phyloP scores from a whole-genome alignment of 345 rosid genomes.

The Corchorus olitorius region DNA sequence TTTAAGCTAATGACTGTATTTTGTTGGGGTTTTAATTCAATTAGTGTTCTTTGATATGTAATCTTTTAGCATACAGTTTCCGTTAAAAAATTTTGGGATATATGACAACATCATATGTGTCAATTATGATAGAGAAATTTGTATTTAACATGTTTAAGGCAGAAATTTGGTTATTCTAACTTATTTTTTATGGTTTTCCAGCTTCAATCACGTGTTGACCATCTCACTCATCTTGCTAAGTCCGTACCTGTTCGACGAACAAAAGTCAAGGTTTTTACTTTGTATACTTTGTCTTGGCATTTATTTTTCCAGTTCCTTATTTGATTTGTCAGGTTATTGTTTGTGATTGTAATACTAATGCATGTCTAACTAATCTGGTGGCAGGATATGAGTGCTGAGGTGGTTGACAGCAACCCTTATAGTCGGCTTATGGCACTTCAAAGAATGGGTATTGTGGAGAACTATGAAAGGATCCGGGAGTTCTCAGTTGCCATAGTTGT shows the following conservation, averaged over 20 bases:
- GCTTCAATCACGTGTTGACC: constrained; percentile 63
- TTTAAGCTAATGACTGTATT: too few species aligned
- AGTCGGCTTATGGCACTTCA: constrained; percentile 99
- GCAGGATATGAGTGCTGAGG: constrained; percentile 96
- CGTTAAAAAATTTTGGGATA: not conserved
- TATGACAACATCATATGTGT: not conserved
- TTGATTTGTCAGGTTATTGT: not conserved
- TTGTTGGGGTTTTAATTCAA: too few species aligned
- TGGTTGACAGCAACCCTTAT: constrained; percentile 95
- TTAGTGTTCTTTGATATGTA: too few species aligned
- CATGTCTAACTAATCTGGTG: constrained; percentile 17
- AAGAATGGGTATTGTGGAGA: constrained; percentile 92
- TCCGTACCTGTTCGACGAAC: constrained; percentile 59
- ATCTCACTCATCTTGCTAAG: constrained; percentile 53
- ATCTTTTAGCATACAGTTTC: too few species aligned
- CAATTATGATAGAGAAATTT: not conserved
- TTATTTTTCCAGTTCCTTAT: not conserved
- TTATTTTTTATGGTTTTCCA: constrained; percentile 24
- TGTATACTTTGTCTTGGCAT: not conserved
- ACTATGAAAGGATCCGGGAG: constrained; percentile 83
- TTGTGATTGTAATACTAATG: constrained; percentile 10
- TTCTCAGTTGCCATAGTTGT: constrained; percentile 97
- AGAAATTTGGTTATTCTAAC: not conserved
- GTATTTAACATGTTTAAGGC: not conserved
- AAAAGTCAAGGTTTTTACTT: constrained; percentile 65